Base-by-base conservation (phyloP, 805 yeast species). In the Myxozyma kluyveri region DNA sequence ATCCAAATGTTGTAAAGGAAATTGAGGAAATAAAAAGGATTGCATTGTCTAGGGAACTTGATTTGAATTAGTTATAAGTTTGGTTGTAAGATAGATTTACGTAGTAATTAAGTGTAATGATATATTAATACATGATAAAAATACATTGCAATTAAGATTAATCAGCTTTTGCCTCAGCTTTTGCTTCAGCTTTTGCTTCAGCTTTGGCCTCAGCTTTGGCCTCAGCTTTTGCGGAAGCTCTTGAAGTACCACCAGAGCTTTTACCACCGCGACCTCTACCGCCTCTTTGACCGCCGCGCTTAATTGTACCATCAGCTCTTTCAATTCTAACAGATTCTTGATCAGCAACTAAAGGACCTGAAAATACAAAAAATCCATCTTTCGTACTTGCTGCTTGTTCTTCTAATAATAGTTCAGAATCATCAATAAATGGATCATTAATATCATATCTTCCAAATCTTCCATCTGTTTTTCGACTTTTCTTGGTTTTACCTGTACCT, bases 371-470 rank as follows among this genome's bases (percentile, higher is more conserved):
- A 66, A 90, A 93, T 1, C 98, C 99, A 64, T 93, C 98, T 59
- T 86, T 86, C 0, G 96, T 89, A 1, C 91, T 82, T 1, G 91
- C 90, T 6, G 95, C 82, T 63, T 86, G 95, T 67, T 90, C 96
- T 69, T 93, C 99, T 86, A 93, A 86, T 51, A 81, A 78, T 61
- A 89, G 72, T 69, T 93, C 99, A 14, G 88, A 79, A 69, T 93
- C 99, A 70, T 93, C 99, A 52, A 93, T 93, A 64, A 93, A 93
- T 1, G 98, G 99, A 68, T 93, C 99, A 54, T 86, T 83, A 44
- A 80, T 75, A 66, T 93, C 99, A 69, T 93, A 93, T 10, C 45
- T 37, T 19, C 59, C 62, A 27, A 50, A 59, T 65, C 87, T 88
- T 1, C 96, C 96, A 32, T 89, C 88, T 59, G 86, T 80, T 47